Evolutionary conservation across 257 asterid genomes (phyloP), one percentile per base, ranked within the genome.

Genomic region (Petrea volubilis): DNA sequence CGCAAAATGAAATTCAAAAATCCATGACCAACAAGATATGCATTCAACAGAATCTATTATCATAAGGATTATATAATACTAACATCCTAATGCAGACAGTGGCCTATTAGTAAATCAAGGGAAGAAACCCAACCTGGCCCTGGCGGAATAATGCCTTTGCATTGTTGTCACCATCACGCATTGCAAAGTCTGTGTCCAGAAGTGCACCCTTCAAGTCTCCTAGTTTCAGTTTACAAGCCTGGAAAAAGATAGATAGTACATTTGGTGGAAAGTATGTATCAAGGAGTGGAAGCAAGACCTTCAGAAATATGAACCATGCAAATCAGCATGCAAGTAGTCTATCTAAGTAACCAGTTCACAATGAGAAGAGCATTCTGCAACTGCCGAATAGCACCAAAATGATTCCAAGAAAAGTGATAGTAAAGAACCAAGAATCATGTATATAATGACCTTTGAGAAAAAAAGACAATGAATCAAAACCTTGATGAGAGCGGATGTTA

Each of bases 121-220:
- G 51, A 51, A 43, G 21, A 44, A 44, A 23, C 81, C 65, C 64
- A 72, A 94, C 99, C 97, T 95, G 99, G 67, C 99, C 99, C 84
- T 90, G 98, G 62, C 99, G 95, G 81, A 86, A 95, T 79, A 91
- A 84, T 68, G 98, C 99, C 85, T 95, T 95, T 1, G 98, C 98
- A 78, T 92, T 95, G 81, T 90, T 82, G 68, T 88, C 99, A 73
- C 89, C 97, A 49, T 95, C 99, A 60, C 98, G 95, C 86, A 95
- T 83, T 12, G 98, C 99, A 78, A 95, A 91, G 55, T 95, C 99
- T 51, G 98, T 77, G 74, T 95, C 99, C 75, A 84, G 75, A 69
- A 91, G 98, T 50, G 99, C 99, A 55, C 99, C 99, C 78, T 78
- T 82, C 74, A 82, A 55, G 74, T 94, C 99, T 79, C 98, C 99